Evolutionary conservation across 352 stramenopile species (phyloP).

Genomic region (Paralagenidium karlingii): DNA sequence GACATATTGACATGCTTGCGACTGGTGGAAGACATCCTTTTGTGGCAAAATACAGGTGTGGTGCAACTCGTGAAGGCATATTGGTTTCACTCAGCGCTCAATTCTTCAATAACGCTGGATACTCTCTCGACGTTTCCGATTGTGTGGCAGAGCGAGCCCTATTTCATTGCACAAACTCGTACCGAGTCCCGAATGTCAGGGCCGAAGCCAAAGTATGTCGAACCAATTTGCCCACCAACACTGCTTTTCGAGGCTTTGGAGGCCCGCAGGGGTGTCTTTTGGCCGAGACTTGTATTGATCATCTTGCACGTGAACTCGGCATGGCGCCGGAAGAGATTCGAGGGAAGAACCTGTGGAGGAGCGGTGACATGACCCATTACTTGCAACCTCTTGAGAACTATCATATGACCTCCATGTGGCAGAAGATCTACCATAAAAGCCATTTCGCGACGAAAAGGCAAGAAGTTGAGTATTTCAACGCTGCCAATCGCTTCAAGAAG

Average conservation of each 20-base stretch:
- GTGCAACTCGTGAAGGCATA: constrained; percentile 66
- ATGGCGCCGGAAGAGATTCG: constrained; percentile 63
- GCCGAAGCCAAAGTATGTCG: constrained; percentile 85
- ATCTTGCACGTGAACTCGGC: constrained; percentile 79
- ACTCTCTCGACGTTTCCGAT: constrained; percentile 90
- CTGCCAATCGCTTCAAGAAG: constrained; percentile 85
- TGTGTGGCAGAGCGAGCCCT: constrained; percentile 91
- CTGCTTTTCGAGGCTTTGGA: constrained; percentile 93
- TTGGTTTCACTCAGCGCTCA: constrained; percentile 85
- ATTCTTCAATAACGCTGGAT: constrained; percentile 92
- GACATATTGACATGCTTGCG: constrained; percentile 94
- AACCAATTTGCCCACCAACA: constrained; percentile 92
- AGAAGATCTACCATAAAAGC: constrained; percentile 46
- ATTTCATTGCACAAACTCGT: constrained; percentile 93
- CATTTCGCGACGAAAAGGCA: constrained; percentile 52
- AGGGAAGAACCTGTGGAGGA: constrained; percentile 87
- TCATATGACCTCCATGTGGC: constrained; percentile 83
- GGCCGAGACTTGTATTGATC: constrained; percentile 91
- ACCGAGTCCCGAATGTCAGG: constrained; percentile 88
- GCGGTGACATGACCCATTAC: constrained; percentile 86
- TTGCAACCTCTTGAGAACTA: constrained; percentile 88
- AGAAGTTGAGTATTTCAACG: constrained; percentile 83
- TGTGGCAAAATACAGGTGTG: constrained; percentile 89
- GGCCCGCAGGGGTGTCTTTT: constrained; percentile 88
- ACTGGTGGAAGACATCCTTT: constrained; percentile 91